phyloP scores from a whole-genome alignment of 495 filamentous ascomycete species.

The Rhypophila decipiens region DNA sequence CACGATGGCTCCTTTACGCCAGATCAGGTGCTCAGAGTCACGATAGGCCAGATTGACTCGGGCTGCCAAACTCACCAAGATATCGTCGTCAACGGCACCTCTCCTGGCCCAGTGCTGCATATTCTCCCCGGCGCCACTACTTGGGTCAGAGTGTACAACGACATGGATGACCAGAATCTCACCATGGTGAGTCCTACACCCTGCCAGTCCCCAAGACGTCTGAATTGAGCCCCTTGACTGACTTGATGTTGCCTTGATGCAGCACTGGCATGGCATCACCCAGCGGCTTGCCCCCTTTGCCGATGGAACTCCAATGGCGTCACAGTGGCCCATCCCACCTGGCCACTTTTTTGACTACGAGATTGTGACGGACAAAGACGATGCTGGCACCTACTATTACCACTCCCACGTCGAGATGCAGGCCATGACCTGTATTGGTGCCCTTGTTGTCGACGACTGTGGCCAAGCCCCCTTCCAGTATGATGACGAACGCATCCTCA shows the following conservation, averaged over 20 bases:
- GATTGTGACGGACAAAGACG: constrained; percentile 37
- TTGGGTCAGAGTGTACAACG: constrained; percentile 57
- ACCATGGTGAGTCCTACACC: constrained; percentile 41
- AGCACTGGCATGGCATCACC: constrained; percentile 59
- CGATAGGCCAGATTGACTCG: constrained; percentile 28
- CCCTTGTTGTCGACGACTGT: constrained; percentile 50
- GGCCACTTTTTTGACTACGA: constrained; percentile 58
- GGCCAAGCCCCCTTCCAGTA: constrained; percentile 40
- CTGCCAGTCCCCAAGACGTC: not conserved
- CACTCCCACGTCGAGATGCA: constrained; percentile 56
- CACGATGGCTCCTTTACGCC: constrained; percentile 43
- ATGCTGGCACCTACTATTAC: constrained; percentile 55
- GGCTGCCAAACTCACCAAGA: constrained; percentile 39
- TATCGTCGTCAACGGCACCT: constrained; percentile 48
- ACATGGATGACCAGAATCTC: constrained; percentile 45
- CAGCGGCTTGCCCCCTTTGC: constrained; percentile 49
- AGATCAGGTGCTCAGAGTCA: constrained; percentile 43
- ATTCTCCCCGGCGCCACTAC: constrained; percentile 41
- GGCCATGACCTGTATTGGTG: constrained; percentile 44
- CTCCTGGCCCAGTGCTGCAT: constrained; percentile 45
- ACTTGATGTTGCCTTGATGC: constrained; percentile 4
- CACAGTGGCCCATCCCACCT: constrained; percentile 55
- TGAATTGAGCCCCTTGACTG: not conserved
- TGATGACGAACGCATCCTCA: constrained; percentile 49
- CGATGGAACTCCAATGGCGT: constrained; percentile 46